Base-by-base conservation (phyloP, 495 filamentous ascomycete species). In the Melanomma pulvis-pyrius region DNA sequence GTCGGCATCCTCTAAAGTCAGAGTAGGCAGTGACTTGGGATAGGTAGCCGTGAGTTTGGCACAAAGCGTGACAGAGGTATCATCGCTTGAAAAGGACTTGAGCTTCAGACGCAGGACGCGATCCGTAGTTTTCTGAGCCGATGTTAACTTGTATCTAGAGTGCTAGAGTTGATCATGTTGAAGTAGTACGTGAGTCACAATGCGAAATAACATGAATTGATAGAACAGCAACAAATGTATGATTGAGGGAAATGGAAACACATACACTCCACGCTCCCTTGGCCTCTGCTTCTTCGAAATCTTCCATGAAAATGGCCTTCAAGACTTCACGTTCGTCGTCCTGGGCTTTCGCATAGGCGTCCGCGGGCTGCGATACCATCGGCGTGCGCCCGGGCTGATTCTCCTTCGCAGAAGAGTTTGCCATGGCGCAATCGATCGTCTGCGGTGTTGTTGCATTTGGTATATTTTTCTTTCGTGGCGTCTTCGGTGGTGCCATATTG, bases 41-140 rank as follows among this genome's bases (percentile, higher is more conserved):
- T 98, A 98, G 0, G 94, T 97, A 13, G 93, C 88, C 12, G 91
- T 92, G 26, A 98, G 74, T 32, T 89, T 87, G 36, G 94, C 90
- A 26, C 79, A 76, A 21, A 96, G 76, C 1, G 83, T 84, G 11
- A 92, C 77, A 17, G 78, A 77, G 29, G 87, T 80, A 11, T 90
- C 86, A 30, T 86, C 82, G 59, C 93, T 88, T 1, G 87, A 86
- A 24, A 83, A 82, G 11, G 92, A 83, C 70, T 86, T 90, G 30
- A 97, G 78, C 55, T 82, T 84, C 56, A 98, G 87, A 67, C 89
- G 89, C 71, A 98, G 96, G 0, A 84, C 82, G 29, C 90, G 86
- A 72, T 96, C 89, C 47, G 83, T 82, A 2, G 90, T 86, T 86
- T 91, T 92, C 85, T 67, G 41, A 0, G 1, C 9, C 11, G 17